Conservation (phyloP, 139 green algal genomes). For the Chlorella sp. region DNA sequence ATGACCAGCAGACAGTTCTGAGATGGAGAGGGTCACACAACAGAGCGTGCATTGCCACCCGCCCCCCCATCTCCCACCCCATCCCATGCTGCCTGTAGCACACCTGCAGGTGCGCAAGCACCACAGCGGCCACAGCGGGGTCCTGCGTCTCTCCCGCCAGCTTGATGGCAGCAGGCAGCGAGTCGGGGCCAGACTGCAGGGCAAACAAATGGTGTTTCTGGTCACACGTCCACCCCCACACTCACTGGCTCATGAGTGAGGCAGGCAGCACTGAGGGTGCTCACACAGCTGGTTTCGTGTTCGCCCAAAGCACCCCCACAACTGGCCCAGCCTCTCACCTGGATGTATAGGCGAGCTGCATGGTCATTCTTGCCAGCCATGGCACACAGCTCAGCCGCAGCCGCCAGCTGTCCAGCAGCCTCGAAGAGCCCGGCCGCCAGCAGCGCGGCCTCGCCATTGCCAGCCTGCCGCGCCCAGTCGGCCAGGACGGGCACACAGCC, state of each 20-base stretch:
- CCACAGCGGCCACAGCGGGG: slow-evolving; percentile 40
- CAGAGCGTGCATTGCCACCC: too few relatives aligned
- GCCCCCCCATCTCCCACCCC: too few relatives aligned
- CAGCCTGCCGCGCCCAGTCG: slow-evolving; percentile 67
- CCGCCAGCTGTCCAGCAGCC: slow-evolving; percentile 53
- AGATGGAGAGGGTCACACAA: too few relatives aligned
- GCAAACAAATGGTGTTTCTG: neutral
- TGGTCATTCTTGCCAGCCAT: slow-evolving; percentile 55
- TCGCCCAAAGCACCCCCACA: neutral
- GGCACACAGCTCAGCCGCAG: slow-evolving; percentile 69
- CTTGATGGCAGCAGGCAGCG: slow-evolving; percentile 72
- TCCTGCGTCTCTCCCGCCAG: slow-evolving; percentile 2
- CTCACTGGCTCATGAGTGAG: neutral
- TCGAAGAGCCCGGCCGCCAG: slow-evolving; percentile 73
- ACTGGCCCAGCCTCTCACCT: slow-evolving; percentile 34
- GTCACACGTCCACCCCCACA: too few relatives aligned
- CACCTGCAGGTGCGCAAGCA: slow-evolving; percentile 45
- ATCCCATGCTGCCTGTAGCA: too few relatives aligned
- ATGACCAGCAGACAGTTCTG: too few relatives aligned
- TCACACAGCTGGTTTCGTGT: neutral
- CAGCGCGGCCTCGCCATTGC: slow-evolving; percentile 56
- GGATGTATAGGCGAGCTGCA: slow-evolving; percentile 69
- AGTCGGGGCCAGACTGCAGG: slow-evolving; percentile 49
- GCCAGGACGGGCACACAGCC: slow-evolving; percentile 39
- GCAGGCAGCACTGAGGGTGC: neutral